Evolutionary conservation across 2,329 filamentous ascomycete genomes (phyloP).

Genomic region (Botrytis porri): DNA sequence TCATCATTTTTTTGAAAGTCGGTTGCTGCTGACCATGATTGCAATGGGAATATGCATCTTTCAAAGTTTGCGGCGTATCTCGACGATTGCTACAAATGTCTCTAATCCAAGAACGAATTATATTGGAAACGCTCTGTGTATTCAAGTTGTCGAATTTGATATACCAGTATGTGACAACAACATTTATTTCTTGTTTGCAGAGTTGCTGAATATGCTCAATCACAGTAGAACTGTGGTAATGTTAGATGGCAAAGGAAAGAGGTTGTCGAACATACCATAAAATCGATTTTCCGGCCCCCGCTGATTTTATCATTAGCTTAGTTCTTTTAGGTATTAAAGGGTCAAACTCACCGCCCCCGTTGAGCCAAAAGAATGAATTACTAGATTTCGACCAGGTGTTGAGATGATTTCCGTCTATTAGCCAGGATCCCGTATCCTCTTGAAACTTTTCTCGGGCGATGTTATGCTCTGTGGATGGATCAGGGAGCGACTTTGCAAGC

Average conservation of each 20-base stretch:
- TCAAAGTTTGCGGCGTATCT: background rate
- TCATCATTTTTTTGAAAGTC: background rate
- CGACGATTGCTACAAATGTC: background rate
- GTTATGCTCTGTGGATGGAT: slow-evolving; percentile 24
- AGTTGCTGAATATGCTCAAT: slow-evolving; percentile 19
- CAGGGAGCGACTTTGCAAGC: background rate
- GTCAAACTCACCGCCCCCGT: slow-evolving; percentile 21
- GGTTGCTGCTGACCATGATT: background rate
- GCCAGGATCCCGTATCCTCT: slow-evolving; percentile 23
- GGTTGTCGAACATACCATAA: slow-evolving; percentile 6
- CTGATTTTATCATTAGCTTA: background rate
- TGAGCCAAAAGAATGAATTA: slow-evolving; percentile 23
- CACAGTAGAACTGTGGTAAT: slow-evolving; percentile 20
- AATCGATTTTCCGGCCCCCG: slow-evolving; percentile 23
- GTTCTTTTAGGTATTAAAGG: background rate
- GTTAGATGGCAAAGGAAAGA: background rate
- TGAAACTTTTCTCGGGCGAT: slow-evolving; percentile 20
- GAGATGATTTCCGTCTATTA: slow-evolving; percentile 18
- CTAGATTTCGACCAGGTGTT: slow-evolving; percentile 3
- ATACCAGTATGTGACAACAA: slow-evolving; percentile 23
- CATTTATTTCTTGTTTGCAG: slow-evolving; percentile 1
- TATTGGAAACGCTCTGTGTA: slow-evolving; percentile 19
- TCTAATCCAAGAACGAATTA: background rate
- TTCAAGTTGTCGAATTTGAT: slow-evolving; percentile 19
- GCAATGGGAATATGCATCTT: background rate